Evolutionary conservation across 2,329 filamentous ascomycete species (phyloP), one percentile per base, ranked within the genome.

Genomic region (Neofusicoccum ribis): DNA sequence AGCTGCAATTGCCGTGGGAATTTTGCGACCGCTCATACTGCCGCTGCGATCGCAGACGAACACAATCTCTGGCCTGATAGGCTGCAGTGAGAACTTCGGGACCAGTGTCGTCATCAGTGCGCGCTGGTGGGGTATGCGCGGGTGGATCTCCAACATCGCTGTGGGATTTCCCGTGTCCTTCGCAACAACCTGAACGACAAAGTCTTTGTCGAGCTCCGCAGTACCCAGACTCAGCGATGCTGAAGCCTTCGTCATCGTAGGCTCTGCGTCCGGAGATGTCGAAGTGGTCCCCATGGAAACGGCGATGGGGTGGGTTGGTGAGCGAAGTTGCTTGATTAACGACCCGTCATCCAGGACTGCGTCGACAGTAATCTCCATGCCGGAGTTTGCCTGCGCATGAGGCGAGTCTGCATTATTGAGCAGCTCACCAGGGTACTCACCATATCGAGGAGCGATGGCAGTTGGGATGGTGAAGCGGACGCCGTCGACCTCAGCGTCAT

Each of bases 1-100:
- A 0, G 88, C 87, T 1, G 82, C 76, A 27, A 82, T 77, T 3
- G 89, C 79, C 37, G 86, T 82, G 0, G 69, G 67, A 1, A 89
- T 89, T 44, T 83, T 85, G 5, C 15, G 11, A 0, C 74, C 71
- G 0, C 47, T 31, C 88, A 90, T 90, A 66, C 88, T 90, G 0
- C 88, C 89, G 64, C 88, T 91, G 60, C 89, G 84, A 72, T 93
- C 90, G 64, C 88, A 89, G 4, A 93, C 78, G 69, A 93, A 92
- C 17, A 92, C 85, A 23, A 93, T 83, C 72, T 93, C 90, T 0
- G 84, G 84, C 17, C 75, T 77, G 8, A 82, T 79, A 0, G 82
- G 72, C 0, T 86, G 85, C 0, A 91, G 77, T n/a, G 81, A 80
- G 76, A 91, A 91, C 67, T 86, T 88, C 2, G 90, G 90, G 0